These are phyloP conservation scores for Eutypa lata DNA, from an alignment of 2,329 filamentous ascomycete genomes.

Conservation along the genomic window DNA sequence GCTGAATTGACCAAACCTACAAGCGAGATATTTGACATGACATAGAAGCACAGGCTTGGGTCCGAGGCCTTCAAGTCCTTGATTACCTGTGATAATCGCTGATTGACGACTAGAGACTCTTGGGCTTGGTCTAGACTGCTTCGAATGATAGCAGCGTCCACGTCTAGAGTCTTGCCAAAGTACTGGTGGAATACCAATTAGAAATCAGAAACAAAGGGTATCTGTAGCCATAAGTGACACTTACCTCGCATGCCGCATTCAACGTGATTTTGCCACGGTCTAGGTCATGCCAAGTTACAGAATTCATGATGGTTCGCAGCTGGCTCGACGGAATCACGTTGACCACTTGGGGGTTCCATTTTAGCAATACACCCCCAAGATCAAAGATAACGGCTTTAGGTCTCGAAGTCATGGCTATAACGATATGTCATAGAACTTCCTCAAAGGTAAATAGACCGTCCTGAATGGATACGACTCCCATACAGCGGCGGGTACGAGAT, in stretches of 20 bases:
- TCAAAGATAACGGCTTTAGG: constrained; percentile 17
- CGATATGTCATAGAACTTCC: no score
- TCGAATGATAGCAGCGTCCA: no score
- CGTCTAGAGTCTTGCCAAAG: constrained; percentile 5
- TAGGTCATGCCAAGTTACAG: constrained; percentile 11
- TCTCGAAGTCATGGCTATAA: no score
- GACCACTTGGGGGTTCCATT: constrained; percentile 11
- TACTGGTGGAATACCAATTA: not conserved
- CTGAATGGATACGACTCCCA: no score
- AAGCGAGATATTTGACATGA: constrained; percentile 22
- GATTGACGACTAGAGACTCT: constrained; percentile 7
- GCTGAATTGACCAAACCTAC: constrained; percentile 7
- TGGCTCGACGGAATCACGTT: constrained; percentile 7
- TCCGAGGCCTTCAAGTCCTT: constrained; percentile 9
- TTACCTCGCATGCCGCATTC: constrained; percentile 11
- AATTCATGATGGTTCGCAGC: constrained; percentile 14
- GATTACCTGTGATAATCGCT: constrained; percentile 3
- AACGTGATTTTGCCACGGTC: constrained; percentile 12
- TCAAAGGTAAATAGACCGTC: no score
- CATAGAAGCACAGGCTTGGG: constrained; percentile 12
- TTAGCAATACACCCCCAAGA: constrained; percentile 15
- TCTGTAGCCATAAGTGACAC: no score
- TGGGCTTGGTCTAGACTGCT: no score
- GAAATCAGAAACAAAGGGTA: not conserved
- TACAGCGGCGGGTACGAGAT: no score